phyloP scores from a whole-genome alignment of 495 filamentous ascomycete genomes.

The Aspergillus nidulans region DNA sequence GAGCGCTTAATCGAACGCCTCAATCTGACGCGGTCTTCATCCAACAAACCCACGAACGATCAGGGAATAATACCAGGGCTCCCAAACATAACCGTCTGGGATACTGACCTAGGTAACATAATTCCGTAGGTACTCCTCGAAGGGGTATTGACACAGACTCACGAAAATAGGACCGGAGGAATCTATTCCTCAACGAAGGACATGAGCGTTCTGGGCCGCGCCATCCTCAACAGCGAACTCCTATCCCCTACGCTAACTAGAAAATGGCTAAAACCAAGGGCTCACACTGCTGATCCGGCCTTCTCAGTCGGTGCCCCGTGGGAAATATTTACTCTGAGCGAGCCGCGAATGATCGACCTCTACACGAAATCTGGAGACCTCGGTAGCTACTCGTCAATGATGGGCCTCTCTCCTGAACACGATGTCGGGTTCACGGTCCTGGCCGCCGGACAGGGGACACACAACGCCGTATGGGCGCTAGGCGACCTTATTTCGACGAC shows the following conservation, averaged over 20 bases:
- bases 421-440: constrained; percentile 49
- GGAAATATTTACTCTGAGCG: constrained; percentile 40
- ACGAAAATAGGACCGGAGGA: constrained; percentile 44
- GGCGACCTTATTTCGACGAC: constrained; percentile 31
- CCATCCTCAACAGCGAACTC: constrained; percentile 49
- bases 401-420: constrained; percentile 50
- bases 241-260: constrained; percentile 42
- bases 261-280: constrained; percentile 53
- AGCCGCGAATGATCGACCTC: constrained; percentile 38
- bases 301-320: constrained; percentile 52
- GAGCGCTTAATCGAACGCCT: constrained; percentile 34
- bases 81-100: constrained; percentile 26
- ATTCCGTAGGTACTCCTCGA: constrained; percentile 33
- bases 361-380: constrained; percentile 54
- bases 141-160: not conserved
- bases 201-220: constrained; percentile 48
- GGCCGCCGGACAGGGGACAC: constrained; percentile 30
- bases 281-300: constrained; percentile 43
- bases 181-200: constrained; percentile 53
- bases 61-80: constrained; percentile 37
- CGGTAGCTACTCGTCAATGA: constrained; percentile 38
- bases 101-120: constrained; percentile 38
- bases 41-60: constrained; percentile 24
- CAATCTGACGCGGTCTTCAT: constrained; percentile 34
- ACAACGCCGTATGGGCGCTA: constrained; percentile 15